Percentiles rank a stretch among this genome's conserved stretches.
These are phyloP conservation scores for Bipolaris cookei DNA, from an alignment of 2,329 filamentous ascomycete species.

Conservation along the genomic window DNA sequence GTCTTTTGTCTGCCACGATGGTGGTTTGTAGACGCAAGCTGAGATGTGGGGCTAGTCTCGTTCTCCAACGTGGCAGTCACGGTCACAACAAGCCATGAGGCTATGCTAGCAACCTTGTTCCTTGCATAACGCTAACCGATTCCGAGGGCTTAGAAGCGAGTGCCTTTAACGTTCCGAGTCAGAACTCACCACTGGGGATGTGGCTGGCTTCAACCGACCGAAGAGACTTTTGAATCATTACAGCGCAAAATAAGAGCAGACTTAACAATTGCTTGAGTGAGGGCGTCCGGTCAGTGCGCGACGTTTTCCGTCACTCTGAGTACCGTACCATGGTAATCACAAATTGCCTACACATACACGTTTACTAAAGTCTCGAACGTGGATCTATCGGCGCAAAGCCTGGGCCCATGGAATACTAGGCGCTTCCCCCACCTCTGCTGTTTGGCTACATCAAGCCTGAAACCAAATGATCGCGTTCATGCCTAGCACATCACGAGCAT, in stretches of 20 bases:
- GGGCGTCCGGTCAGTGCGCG: constrained; percentile 1
- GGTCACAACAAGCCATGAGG: not conserved
- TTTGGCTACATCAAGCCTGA: constrained; percentile 7
- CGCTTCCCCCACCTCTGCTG: constrained; percentile 6
- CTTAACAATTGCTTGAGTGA: not conserved
- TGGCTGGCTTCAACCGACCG: not conserved
- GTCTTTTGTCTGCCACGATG: constrained; percentile 9
- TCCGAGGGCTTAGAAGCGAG: constrained; percentile 9
- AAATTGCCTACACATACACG: not conserved
- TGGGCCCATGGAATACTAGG: constrained; percentile 3
- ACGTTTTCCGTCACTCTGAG: constrained; percentile 1
- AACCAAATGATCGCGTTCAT: constrained; percentile 8
- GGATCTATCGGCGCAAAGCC: not conserved
- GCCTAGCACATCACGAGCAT: not conserved
- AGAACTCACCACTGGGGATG: constrained; percentile 1
- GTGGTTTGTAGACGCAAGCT: constrained; percentile 10
- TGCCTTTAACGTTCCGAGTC: not conserved
- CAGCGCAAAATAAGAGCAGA: not conserved
- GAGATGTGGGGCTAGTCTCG: constrained; percentile 10
- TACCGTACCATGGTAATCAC: constrained; percentile 1
- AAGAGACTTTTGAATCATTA: not conserved
- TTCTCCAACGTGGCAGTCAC: constrained; percentile 2
- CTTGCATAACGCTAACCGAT: constrained; percentile 10
- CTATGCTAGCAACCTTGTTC: constrained; percentile 6
- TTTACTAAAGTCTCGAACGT: not conserved